These are phyloP conservation scores for Plantago coronopus DNA, from an alignment of 305 asterid species.

Conservation along the genomic window DNA sequence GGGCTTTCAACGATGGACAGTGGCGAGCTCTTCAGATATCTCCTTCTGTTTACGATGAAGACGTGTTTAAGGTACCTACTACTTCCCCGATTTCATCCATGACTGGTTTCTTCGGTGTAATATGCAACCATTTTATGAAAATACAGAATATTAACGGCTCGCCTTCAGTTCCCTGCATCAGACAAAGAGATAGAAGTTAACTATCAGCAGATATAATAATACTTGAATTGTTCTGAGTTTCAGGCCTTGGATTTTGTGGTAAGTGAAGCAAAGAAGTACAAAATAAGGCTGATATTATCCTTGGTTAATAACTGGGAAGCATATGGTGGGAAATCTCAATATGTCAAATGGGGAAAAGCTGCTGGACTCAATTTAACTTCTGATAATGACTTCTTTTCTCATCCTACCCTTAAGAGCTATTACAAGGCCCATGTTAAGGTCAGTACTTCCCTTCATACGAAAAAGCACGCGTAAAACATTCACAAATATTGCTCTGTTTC, in stretches of 20 bases:
- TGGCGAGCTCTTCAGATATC: constrained; percentile 91
- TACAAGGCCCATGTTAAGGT: constrained; percentile 84
- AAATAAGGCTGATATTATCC: constrained; percentile 70
- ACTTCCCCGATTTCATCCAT: not conserved
- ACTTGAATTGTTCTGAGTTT: constrained; percentile 5
- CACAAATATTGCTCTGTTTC: too few species aligned
- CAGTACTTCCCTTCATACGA: not conserved
- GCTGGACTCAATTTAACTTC: constrained; percentile 79
- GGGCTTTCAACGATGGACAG: constrained; percentile 96
- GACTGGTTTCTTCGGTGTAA: too few species aligned
- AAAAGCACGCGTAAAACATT: too few species aligned
- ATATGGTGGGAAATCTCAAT: constrained; percentile 90
- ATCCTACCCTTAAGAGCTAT: constrained; percentile 59
- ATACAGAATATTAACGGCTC: too few species aligned
- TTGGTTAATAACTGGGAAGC: constrained; percentile 91
- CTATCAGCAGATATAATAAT: not conserved
- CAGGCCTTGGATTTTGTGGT: constrained; percentile 86
- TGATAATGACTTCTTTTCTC: constrained; percentile 85
- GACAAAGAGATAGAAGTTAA: not conserved
- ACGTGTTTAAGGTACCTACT: constrained; percentile 59
- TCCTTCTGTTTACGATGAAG: constrained; percentile 75
- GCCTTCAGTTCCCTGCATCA: not conserved
- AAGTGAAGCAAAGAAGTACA: constrained; percentile 79
- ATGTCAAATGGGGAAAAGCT: constrained; percentile 89
- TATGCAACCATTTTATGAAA: too few species aligned